Evolutionary conservation across 2,329 filamentous ascomycete genomes (phyloP).

Genomic region (Phaeoacremonium minimum): DNA sequence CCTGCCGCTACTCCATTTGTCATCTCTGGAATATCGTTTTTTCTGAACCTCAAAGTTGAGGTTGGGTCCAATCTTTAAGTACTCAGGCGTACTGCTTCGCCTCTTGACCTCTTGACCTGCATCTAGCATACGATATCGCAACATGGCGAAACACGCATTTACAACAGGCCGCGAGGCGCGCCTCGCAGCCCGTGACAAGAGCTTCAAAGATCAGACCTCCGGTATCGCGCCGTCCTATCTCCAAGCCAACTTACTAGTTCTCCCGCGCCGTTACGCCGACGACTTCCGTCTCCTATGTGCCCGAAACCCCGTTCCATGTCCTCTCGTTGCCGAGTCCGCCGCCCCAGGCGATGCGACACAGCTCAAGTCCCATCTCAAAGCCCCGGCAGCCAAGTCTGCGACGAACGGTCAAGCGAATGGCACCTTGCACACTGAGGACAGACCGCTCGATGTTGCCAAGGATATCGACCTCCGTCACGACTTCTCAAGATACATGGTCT

Average conservation of each 20-base stretch:
- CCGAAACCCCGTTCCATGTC: constrained; percentile 60
- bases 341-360: constrained; percentile 29
- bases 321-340: constrained; percentile 50
- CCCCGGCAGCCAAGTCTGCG: constrained; percentile 10
- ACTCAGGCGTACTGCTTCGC: too few species aligned
- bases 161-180: constrained; percentile 33
- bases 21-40: too few species aligned
- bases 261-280: constrained; percentile 50
- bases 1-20: too few species aligned
- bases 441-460: constrained; percentile 21
- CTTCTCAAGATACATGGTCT: constrained; percentile 54
- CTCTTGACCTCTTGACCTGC: too few species aligned
- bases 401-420: background rate
- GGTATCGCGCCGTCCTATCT: constrained; percentile 51
- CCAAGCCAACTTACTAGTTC: constrained; percentile 59
- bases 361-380: constrained; percentile 23
- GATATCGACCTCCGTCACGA: constrained; percentile 55
- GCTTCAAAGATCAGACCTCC: constrained; percentile 39
- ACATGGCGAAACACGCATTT: too few species aligned
- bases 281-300: constrained; percentile 56
- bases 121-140: too few species aligned
- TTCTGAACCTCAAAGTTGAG: too few species aligned
- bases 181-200: constrained; percentile 34
- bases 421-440: background rate
- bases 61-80: too few species aligned